phyloP scores from a whole-genome alignment of 2,329 filamentous ascomycete genomes.

The Fusarium luffae region DNA sequence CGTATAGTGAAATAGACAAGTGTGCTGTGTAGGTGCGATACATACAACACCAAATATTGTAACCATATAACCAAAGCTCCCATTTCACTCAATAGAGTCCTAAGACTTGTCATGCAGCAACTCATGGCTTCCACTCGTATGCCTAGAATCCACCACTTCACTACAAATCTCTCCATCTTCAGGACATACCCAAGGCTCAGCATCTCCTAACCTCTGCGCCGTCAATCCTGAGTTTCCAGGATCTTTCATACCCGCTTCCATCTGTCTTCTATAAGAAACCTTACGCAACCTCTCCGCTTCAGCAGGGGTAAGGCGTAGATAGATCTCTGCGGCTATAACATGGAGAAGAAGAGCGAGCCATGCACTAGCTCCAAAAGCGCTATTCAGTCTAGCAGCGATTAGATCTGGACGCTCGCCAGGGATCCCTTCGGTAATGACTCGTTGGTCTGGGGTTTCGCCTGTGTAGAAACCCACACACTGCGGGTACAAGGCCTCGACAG shows the following conservation, averaged over 20 bases:
- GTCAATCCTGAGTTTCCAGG: constrained; percentile 61
- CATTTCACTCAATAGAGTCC: too few species aligned
- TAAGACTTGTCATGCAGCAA: background rate
- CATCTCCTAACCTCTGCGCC: constrained; percentile 39
- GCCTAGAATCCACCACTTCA: background rate
- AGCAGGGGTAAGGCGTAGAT: constrained; percentile 63
- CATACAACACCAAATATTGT: background rate
- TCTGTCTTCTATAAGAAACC: constrained; percentile 66
- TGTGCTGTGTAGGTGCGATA: background rate
- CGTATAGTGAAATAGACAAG: background rate
- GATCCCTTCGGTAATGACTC: constrained; percentile 47
- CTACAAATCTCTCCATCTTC: background rate
- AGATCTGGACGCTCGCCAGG: constrained; percentile 45
- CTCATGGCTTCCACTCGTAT: background rate
- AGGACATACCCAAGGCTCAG: constrained; percentile 29
- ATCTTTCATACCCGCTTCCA: constrained; percentile 63
- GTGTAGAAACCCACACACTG: constrained; percentile 56
- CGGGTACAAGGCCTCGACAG: constrained; percentile 55
- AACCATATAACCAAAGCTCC: background rate
- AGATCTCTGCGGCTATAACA: constrained; percentile 58
- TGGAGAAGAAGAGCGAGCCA: constrained; percentile 67
- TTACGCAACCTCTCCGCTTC: constrained; percentile 64
- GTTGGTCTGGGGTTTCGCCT: constrained; percentile 21
- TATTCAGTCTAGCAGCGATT: constrained; percentile 56
- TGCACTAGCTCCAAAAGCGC: constrained; percentile 62